Conservation (phyloP, 805 yeast species). For the Metschnikowia proteae region DNA sequence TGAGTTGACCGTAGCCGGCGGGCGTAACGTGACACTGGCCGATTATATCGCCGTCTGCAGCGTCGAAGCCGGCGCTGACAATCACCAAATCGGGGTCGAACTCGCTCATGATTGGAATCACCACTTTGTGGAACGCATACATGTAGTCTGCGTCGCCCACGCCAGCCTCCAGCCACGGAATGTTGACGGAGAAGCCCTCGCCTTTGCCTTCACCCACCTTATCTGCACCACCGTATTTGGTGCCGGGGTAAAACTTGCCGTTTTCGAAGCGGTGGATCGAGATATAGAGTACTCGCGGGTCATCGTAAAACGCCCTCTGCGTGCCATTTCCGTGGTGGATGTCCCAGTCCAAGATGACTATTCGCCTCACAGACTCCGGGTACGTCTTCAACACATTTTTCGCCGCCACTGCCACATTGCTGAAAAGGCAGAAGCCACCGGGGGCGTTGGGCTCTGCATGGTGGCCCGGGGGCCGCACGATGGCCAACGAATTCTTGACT, state of each 20-base stretch:
- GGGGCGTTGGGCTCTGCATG: conserved; percentile 98
- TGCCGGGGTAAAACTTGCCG: conserved; percentile 93
- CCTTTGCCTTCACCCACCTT: conserved; percentile 85
- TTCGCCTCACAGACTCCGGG: conserved; percentile 83
- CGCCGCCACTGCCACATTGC: conserved; percentile 97
- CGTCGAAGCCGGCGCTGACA: conserved; percentile 94
- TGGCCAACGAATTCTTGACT: conserved; percentile 89
- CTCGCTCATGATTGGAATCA: conserved; percentile 86
- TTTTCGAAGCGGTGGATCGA: conserved; percentile 91
- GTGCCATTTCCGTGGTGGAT: conserved; percentile 99
- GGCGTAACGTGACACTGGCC: conserved; percentile 97
- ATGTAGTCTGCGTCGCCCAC: conserved; percentile 95
- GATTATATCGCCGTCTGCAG: conserved; percentile 96
- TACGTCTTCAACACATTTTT: conserved; percentile 73
- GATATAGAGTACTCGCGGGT: conserved; percentile 85
- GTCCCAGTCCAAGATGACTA: conserved; percentile 93
- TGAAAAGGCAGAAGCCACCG: conserved; percentile 94
- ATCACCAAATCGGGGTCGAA: conserved; percentile 91
- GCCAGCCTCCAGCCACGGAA: conserved; percentile 92
- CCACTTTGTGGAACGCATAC: conserved; percentile 80
- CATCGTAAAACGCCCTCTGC: conserved; percentile 84
- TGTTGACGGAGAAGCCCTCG: conserved; percentile 80
- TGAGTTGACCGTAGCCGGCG: conserved; percentile 94
- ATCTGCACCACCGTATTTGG: conserved; percentile 75
- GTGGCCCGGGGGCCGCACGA: conserved; percentile 98